Base-by-base conservation (phyloP, 257 asterid species). In the Linderniella brevidens region DNA sequence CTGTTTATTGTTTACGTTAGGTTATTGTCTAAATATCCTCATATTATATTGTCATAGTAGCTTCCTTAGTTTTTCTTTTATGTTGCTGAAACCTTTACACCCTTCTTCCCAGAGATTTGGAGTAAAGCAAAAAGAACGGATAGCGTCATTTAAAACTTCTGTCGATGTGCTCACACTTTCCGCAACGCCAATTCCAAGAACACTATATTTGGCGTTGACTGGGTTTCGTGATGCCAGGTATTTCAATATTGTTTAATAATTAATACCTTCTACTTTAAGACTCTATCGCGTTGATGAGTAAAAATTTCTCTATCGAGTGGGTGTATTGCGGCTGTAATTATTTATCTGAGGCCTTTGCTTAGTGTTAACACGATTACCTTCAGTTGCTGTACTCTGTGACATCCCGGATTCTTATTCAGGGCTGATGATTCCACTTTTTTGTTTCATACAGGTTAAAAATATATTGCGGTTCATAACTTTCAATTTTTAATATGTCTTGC, bases 211-310 rank as follows among this genome's bases (percentile, higher is more conserved):
- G 68, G 93, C 98, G 48, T 68, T 84, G 74, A 88, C 98, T 48
- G 98, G 95, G 53, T 84, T 88, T 61, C 94, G 98, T 59, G 98
- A 88, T 63, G 94, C 98, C 63, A 88, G 97, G 95, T 88, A 76
- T 41, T 55, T 47, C n/a, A n/a, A n/a, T n/a, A n/a, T n/a, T n/a
- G n/a, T n/a, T n/a, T n/a, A n/a, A 42, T 53, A 41, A 37, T 45
- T 42, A 49, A 29, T 48, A 51, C 32, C 32, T 25, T 25, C 32
- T 25, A 25, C 6, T 25, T 25, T 25, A 25, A 25, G 32, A 25
- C 32, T 25, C 32, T 25, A 25, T 25, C 32, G 3, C 32, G 6
- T 25, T 25, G 32, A 3, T 25, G 32, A 25, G 6, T 25, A 25
- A 25, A 25, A n/a, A n/a, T n/a, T 6, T 25, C 32, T 25, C 32